phyloP scores from a whole-genome alignment of 345 rosid genomes.

The Eucalyptus pauciflora region DNA sequence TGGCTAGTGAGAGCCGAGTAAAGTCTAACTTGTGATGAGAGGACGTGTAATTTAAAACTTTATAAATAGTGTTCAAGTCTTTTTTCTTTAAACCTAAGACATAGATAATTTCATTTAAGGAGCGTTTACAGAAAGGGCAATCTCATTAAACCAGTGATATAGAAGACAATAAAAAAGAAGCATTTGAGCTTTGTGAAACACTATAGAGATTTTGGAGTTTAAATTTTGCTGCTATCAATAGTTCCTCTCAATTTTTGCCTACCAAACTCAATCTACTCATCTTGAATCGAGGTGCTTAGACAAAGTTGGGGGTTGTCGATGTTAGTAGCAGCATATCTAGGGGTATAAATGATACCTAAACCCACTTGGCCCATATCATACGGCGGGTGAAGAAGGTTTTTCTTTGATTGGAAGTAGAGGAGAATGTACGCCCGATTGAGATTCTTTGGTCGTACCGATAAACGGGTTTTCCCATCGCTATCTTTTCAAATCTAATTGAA shows the following conservation, averaged over 20 bases:
- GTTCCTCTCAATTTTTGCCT: neutral
- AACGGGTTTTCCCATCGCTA: neutral
- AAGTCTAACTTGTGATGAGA: accelerated
- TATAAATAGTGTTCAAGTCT: accelerated
- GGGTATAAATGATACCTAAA: neutral
- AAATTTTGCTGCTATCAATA: accelerated
- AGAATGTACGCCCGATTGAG: neutral
- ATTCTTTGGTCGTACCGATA: neutral
- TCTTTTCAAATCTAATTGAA: neutral
- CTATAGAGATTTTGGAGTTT: too few relatives aligned
- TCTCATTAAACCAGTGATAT: accelerated
- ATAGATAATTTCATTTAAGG: too few relatives aligned
- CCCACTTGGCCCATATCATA: neutral
- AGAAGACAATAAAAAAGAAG: accelerated
- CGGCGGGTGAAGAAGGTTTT: neutral
- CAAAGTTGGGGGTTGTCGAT: neutral
- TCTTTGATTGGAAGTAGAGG: neutral
- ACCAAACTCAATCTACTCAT: neutral
- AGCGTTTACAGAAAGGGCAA: too few relatives aligned
- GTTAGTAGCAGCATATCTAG: neutral
- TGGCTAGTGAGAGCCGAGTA: accelerated
- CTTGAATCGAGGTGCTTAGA: accelerated
- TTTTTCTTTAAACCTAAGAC: accelerated
- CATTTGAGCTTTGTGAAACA: too few relatives aligned
- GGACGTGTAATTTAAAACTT: accelerated